Percentiles rank a stretch among this genome's conserved stretches.
Conservation (phyloP, 2,329 filamentous ascomycete genomes). For the Aspergillaceae sp. region DNA sequence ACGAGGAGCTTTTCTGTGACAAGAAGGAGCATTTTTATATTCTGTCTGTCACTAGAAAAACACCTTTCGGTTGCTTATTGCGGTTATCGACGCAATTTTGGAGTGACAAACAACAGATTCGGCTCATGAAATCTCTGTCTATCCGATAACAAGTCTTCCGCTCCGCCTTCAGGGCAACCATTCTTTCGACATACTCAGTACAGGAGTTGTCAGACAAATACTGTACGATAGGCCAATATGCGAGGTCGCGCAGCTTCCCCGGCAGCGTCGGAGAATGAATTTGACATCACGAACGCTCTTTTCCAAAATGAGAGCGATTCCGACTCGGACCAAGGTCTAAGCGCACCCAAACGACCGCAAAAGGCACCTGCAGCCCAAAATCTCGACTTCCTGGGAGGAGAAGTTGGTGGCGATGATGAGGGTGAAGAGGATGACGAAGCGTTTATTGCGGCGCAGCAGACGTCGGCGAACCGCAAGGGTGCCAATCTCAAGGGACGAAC, state of each 20-base stretch:
- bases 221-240: slow-evolving; percentile 45
- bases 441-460: slow-evolving; percentile 83
- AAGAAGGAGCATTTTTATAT: not conserved
- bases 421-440: slow-evolving; percentile 61
- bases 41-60: not conserved
- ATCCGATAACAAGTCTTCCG: not conserved
- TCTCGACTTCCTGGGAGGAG: slow-evolving; percentile 51
- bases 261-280: slow-evolving; percentile 75
- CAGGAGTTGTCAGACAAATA: not conserved
- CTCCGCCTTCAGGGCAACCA: not conserved
- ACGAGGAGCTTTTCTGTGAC: not conserved
- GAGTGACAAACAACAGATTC: too few species aligned
- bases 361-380: slow-evolving; percentile 25
- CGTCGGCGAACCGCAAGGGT: slow-evolving; percentile 77
- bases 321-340: slow-evolving; percentile 31
- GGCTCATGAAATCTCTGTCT: not conserved
- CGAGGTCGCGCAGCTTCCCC: slow-evolving; percentile 67
- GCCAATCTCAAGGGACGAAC: slow-evolving; percentile 74
- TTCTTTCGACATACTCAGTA: not conserved
- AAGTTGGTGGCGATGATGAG: slow-evolving; percentile 41
- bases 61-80: not conserved
- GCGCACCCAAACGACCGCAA: slow-evolving; percentile 45
- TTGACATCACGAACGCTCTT: slow-evolving; percentile 77
- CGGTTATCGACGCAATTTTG: too few species aligned
- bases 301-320: slow-evolving; percentile 52